Evolutionary conservation across 768 basidiomycete genomes (phyloP).

Genomic region (Asterophora lycoperdoides): DNA sequence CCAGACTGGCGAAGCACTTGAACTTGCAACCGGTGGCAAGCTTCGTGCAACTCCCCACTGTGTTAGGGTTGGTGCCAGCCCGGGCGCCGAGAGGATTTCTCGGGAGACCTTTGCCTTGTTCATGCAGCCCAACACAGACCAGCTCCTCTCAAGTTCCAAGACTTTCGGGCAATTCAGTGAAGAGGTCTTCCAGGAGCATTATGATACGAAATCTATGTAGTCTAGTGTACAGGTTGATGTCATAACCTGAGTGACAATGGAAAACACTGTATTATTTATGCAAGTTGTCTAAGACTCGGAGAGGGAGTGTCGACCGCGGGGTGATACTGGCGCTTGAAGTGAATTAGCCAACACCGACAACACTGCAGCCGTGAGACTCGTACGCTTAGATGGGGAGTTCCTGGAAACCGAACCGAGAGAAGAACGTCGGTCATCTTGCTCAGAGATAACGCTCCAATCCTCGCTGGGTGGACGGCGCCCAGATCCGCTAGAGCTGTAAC

Average conservation of each 20-base stretch:
- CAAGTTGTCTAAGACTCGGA: constrained; percentile 27
- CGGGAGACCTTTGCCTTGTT: constrained; percentile 89
- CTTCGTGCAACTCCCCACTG: constrained; percentile 94
- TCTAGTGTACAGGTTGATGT: constrained; percentile 13
- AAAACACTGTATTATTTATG: neutral
- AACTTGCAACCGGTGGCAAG: constrained; percentile 77
- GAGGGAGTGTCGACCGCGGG: constrained; percentile 36
- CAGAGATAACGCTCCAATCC: constrained; percentile 87
- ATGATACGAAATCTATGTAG: constrained; percentile 27
- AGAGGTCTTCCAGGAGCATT: constrained; percentile 64
- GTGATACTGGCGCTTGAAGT: constrained; percentile 35
- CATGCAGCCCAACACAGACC: constrained; percentile 85
- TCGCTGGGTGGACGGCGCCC: constrained; percentile 57
- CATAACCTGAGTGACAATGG: constrained; percentile 19
- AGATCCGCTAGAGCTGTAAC: constrained; percentile 55
- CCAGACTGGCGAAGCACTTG: constrained; percentile 95
- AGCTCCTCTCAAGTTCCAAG: constrained; percentile 60
- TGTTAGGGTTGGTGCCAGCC: constrained; percentile 64
- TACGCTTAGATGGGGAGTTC: constrained; percentile 46
- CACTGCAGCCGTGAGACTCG: constrained; percentile 57
- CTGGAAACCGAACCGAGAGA: constrained; percentile 49
- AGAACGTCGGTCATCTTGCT: constrained; percentile 58
- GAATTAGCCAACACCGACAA: constrained; percentile 59
- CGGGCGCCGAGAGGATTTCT: constrained; percentile 46
- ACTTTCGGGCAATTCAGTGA: constrained; percentile 93